Evolutionary conservation across 2,329 filamentous ascomycete genomes (phyloP).

Genomic region (Microcyclospora pomicola): DNA sequence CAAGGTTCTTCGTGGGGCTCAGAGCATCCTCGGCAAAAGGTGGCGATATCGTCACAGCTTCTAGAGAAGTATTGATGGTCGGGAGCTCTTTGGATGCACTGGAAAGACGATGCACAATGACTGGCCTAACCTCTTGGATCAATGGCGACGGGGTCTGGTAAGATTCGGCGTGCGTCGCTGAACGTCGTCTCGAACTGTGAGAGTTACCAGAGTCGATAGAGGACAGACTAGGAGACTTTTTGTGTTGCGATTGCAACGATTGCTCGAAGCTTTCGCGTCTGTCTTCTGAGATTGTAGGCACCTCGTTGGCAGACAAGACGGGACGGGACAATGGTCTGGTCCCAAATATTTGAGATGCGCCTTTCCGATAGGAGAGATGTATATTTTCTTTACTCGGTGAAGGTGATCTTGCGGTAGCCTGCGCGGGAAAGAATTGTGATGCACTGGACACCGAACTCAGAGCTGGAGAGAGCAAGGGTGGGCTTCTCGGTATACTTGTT

Average conservation of each 20-base stretch:
- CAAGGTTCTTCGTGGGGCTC: slow-evolving; percentile 38
- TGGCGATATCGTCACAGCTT: slow-evolving; percentile 6
- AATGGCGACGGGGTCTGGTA: slow-evolving; percentile 8
- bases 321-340: slow-evolving; percentile 9
- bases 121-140: slow-evolving; percentile 7
- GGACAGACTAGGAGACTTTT: slow-evolving; percentile 28
- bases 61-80: slow-evolving; percentile 16
- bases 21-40: slow-evolving; percentile 12
- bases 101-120: slow-evolving; percentile 5
- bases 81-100: slow-evolving; percentile 10
- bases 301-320: no score
- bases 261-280: no score
- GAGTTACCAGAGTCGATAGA: slow-evolving; percentile 30
- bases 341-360: slow-evolving; percentile 34
- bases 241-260: slow-evolving; percentile 7
- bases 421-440: slow-evolving; percentile 20
- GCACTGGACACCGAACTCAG: slow-evolving; percentile 16
- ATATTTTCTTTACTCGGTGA: slow-evolving; percentile 35
- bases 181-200: slow-evolving; percentile 19
- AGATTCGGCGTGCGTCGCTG: slow-evolving; percentile 15
- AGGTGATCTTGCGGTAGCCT: slow-evolving; percentile 21
- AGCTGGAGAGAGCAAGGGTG: slow-evolving; percentile 20
- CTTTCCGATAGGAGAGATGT: slow-evolving; percentile 36
- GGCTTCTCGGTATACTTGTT: slow-evolving; percentile 11
- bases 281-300: no score